Percentiles rank a stretch among this genome's conserved stretches.
Conservation (phyloP, 306 rosid genomes). For the Cicer yamashitae region DNA sequence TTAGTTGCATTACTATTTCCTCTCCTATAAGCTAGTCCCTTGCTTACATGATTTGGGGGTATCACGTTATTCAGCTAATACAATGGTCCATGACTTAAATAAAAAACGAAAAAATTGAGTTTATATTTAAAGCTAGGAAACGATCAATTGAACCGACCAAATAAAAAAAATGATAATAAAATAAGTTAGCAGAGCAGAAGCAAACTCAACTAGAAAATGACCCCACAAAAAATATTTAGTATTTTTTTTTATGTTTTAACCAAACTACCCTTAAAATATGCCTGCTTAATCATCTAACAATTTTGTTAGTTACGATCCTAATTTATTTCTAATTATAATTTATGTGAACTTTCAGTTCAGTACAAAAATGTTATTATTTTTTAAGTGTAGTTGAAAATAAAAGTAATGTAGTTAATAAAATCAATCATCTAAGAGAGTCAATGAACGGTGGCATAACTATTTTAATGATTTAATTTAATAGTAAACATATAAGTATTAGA, state of each 20-base stretch:
- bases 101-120: background rate
- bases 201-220: conserved; percentile 35
- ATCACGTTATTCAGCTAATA: conserved; percentile 16
- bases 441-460: background rate
- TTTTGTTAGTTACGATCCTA: too few species aligned
- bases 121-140: conserved; percentile 31
- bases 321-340: too few species aligned
- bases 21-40: conserved; percentile 35
- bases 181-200: background rate
- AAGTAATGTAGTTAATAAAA: too few species aligned
- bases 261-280: conserved; percentile 21
- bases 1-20: conserved; percentile 44
- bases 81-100: conserved; percentile 18
- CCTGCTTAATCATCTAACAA: background rate
- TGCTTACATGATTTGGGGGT: conserved; percentile 23
- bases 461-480: too few species aligned
- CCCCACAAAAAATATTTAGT: conserved; percentile 23
- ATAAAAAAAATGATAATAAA: conserved; percentile 10
- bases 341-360: too few species aligned
- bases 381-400: too few species aligned
- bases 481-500: too few species aligned
- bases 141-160: conserved; percentile 30
- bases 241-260: conserved; percentile 7
- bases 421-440: conserved; percentile 28
- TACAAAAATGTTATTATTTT: too few species aligned